Percentiles rank a stretch among this genome's conserved stretches.
phyloP scores from a whole-genome alignment of 23 red algal species.

The Gracilaria caudata region DNA sequence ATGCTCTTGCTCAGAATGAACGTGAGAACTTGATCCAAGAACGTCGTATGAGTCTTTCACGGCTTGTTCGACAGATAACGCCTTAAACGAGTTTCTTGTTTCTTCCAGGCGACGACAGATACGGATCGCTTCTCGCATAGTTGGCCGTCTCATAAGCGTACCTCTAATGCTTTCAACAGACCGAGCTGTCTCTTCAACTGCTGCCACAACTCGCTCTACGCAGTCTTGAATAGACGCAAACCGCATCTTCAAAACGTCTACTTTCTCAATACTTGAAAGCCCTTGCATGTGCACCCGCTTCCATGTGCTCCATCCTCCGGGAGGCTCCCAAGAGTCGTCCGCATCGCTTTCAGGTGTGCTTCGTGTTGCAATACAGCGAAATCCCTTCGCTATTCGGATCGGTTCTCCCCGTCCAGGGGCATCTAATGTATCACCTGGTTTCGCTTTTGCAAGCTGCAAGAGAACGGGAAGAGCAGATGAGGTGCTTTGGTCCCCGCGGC shows the following conservation, averaged over 20 bases:
- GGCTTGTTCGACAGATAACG: slow-evolving; percentile 54
- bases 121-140: slow-evolving; percentile 68
- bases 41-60: slow-evolving; percentile 66
- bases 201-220: slow-evolving; percentile 52
- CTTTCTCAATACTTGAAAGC: slow-evolving; percentile 29
- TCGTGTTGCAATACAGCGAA: slow-evolving; percentile 81
- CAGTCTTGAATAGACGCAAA: slow-evolving; percentile 60
- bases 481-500: neutral
- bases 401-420: slow-evolving; percentile 67
- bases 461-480: slow-evolving; percentile 51
- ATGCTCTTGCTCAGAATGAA: neutral
- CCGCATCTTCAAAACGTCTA: slow-evolving; percentile 36
- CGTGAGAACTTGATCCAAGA: slow-evolving; percentile 37
- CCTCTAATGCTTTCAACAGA: neutral
- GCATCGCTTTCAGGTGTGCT: slow-evolving; percentile 45
- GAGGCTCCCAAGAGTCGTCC: slow-evolving; percentile 51
- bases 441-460: slow-evolving; percentile 51
- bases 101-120: slow-evolving; percentile 61
- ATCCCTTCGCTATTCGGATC: slow-evolving; percentile 55
- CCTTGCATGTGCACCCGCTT: slow-evolving; percentile 35
- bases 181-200: neutral
- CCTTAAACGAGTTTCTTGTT: neutral
- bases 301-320: slow-evolving; percentile 74
- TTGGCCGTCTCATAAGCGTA: slow-evolving; percentile 3
- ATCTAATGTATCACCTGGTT: slow-evolving; percentile 60